Percentiles rank a stretch among this genome's conserved stretches.
Evolutionary conservation across 768 basidiomycete genomes (phyloP).

Genomic region (Lactarius akahatsu): DNA sequence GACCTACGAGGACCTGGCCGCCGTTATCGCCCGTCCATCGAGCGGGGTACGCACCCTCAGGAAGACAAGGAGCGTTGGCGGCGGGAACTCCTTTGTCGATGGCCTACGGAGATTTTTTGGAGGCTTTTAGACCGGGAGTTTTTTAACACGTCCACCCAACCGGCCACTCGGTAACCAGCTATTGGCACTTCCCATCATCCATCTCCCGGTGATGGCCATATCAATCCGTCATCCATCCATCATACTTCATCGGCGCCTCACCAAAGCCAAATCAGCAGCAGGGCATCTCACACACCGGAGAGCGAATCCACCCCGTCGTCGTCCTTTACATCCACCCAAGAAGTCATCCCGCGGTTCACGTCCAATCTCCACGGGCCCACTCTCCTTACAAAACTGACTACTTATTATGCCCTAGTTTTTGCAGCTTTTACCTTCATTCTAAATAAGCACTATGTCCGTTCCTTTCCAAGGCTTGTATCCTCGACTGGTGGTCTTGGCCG

Average conservation of each 20-base stretch:
- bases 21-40: conserved; percentile 11
- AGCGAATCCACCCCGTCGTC: background rate
- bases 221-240: background rate
- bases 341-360: background rate
- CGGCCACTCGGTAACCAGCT: background rate
- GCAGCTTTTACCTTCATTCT: conserved; percentile 10
- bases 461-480: conserved; percentile 2
- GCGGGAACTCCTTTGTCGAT: conserved; percentile 1
- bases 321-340: background rate
- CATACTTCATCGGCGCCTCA: background rate
- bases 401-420: conserved; percentile 9
- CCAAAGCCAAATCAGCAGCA: background rate
- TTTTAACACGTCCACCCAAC: background rate
- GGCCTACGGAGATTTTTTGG: conserved; percentile 19
- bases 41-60: background rate
- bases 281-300: background rate
- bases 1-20: conserved; percentile 15
- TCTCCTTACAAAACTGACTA: background rate
- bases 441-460: conserved; percentile 19
- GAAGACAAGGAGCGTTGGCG: background rate
- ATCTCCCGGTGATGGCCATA: background rate
- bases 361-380: background rate
- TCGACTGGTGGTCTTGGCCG: background rate
- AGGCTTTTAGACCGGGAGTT: background rate
- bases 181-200: background rate